Evolutionary conservation across 2,329 filamentous ascomycete genomes (phyloP), one percentile per base, ranked within the genome.

Genomic region (Ilyonectria destructans): DNA sequence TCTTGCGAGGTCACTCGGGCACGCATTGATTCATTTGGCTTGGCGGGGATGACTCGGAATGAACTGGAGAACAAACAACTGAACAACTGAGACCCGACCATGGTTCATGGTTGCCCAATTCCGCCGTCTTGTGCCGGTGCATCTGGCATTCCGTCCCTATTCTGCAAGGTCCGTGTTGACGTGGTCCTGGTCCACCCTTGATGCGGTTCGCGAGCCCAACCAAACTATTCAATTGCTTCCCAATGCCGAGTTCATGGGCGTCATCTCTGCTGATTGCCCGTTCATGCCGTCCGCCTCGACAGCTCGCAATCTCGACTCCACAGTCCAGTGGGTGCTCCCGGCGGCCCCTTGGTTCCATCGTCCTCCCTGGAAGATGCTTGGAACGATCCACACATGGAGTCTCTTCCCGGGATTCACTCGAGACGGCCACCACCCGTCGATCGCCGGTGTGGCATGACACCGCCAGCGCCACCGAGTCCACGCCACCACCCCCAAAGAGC

Each of bases 251-350:
- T 51, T 23, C 64, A 26, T 60, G 21, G 37, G 61, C 61, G 67
- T 66, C 67, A 71, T 69, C 65, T 56, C 52, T 63, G 60, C 59
- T 69, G 64, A 70, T 74, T 74, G 63, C 68, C 67, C 65, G 52
- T 72, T 74, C 63, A 75, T 75, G 71, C 62, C 66, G 58, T 52
- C 57, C 56, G 46, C 56, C 58, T 69, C 64, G 56, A 54, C 40
- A 43, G 52, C 55, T 56, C 51, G 46, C 62, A 59, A 48, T 60
- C 57, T 65, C 56, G 49, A 65, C 63, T 62, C 52, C 54, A 67
- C 71, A 62, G 72, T 65, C 58, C 69, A 64, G 48, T 59, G 37
- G 62, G 65, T 57, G 62, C 58, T 57, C 63, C 67, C 51, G 66
- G 54, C 66, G 49, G 62, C 66, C 54, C 40, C 61, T 58, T 33